These are phyloP conservation scores for Cordyceps cateniannulata DNA, from an alignment of 2,329 filamentous ascomycete species.

Conservation along the genomic window DNA sequence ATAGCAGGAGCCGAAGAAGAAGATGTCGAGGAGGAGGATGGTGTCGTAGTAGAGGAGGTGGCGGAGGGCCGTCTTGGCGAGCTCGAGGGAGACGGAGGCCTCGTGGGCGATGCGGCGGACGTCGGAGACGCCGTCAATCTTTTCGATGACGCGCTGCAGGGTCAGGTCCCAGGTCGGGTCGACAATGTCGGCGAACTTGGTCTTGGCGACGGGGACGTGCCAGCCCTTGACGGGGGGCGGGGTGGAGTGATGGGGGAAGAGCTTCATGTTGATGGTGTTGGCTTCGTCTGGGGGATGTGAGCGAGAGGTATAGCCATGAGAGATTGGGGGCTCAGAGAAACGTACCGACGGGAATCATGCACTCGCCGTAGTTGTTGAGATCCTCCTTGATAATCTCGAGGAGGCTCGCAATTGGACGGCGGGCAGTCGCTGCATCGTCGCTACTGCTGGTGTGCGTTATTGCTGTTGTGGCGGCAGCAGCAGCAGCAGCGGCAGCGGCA, in stretches of 20 bases:
- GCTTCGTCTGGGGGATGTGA: slow-evolving; percentile 59
- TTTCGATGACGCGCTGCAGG: slow-evolving; percentile 69
- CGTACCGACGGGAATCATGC: slow-evolving; percentile 92
- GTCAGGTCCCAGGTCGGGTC: slow-evolving; percentile 69
- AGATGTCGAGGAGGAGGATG: slow-evolving; percentile 84
- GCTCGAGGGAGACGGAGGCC: slow-evolving; percentile 78
- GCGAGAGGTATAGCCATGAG: not conserved
- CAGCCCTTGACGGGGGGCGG: slow-evolving; percentile 75
- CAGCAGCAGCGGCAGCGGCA: slow-evolving; percentile 32
- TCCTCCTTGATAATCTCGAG: slow-evolving; percentile 79
- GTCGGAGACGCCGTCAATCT: slow-evolving; percentile 87
- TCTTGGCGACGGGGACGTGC: slow-evolving; percentile 80
- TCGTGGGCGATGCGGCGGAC: slow-evolving; percentile 79
- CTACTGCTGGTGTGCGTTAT: slow-evolving; percentile 23
- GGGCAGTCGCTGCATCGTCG: slow-evolving; percentile 31
- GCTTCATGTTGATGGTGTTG: slow-evolving; percentile 93
- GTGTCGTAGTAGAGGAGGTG: slow-evolving; percentile 93
- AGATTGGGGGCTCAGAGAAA: slow-evolving; percentile 14
- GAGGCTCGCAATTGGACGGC: slow-evolving; percentile 73
- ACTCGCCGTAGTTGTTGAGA: slow-evolving; percentile 93
- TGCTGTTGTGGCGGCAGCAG: slow-evolving; percentile 22
- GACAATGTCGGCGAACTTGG: slow-evolving; percentile 57
- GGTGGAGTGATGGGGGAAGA: slow-evolving; percentile 75
- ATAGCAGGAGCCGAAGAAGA: slow-evolving; percentile 90
- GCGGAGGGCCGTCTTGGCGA: slow-evolving; percentile 79